phyloP scores from a whole-genome alignment of 305 asterid species.

The Plantago lanceolata region DNA sequence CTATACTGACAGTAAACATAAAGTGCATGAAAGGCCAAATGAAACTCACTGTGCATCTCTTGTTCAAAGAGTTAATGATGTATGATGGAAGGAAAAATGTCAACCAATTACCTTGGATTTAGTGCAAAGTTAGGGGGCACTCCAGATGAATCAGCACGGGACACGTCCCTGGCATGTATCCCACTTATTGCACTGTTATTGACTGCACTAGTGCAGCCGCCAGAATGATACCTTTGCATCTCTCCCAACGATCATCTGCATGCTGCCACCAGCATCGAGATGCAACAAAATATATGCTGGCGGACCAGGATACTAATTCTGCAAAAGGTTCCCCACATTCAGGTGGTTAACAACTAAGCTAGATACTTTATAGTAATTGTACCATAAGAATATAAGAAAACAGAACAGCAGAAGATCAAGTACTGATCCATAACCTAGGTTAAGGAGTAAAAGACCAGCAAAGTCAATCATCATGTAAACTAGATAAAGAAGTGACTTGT shows the following conservation, averaged over 20 bases:
- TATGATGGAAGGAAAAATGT: constrained; percentile 16
- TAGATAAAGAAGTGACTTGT: too few relatives aligned
- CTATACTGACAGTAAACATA: background rate
- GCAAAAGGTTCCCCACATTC: constrained; percentile 7
- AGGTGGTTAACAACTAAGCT: background rate
- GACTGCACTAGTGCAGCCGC: constrained; percentile 97
- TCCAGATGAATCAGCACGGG: constrained; percentile 65
- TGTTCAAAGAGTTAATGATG: background rate
- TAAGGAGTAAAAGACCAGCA: too few relatives aligned
- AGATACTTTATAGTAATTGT: background rate
- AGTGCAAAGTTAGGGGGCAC: constrained; percentile 57
- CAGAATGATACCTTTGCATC: constrained; percentile 97
- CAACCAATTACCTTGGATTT: constrained; percentile 53
- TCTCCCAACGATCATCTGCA: constrained; percentile 87
- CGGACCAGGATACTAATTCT: constrained; percentile 29
- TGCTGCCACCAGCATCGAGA: constrained; percentile 90
- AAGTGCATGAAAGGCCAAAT: background rate
- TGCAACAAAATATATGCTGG: constrained; percentile 36
- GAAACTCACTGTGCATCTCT: background rate
- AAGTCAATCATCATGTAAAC: too few relatives aligned
- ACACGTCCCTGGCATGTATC: constrained; percentile 66
- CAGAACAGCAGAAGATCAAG: too few relatives aligned
- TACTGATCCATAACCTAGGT: too few relatives aligned
- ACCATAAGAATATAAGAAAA: background rate
- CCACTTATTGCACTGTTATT: constrained; percentile 71